A percentile compares a stretch with the other conserved stretches of the same genome.
Evolutionary conservation across 495 filamentous ascomycete species (phyloP).

Genomic region (Parmelia sp.): DNA sequence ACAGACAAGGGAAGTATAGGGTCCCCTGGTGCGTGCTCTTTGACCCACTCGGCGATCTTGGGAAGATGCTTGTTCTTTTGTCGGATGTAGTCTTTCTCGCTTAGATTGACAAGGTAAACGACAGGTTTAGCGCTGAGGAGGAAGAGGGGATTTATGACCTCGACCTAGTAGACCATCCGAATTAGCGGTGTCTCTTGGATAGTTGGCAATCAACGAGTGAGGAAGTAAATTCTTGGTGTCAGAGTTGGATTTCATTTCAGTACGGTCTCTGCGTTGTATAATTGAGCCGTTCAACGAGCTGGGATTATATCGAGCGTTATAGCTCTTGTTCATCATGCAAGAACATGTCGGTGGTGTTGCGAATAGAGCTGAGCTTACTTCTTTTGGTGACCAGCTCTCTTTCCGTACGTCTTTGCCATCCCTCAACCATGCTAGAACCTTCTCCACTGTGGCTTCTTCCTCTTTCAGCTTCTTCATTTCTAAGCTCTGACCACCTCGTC

Average conservation of each 20-base stretch:
- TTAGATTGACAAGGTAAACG: constrained; percentile 94
- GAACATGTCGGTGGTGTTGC: constrained; percentile 10
- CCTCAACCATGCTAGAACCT: constrained; percentile 73
- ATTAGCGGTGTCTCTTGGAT: constrained; percentile 21
- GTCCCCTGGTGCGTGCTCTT: constrained; percentile 78
- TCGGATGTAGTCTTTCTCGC: constrained; percentile 93
- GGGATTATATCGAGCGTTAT: constrained; percentile 92
- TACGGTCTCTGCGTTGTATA: constrained; percentile 62
- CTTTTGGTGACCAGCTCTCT: constrained; percentile 83
- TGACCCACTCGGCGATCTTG: constrained; percentile 90
- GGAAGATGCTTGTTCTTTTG: constrained; percentile 99
- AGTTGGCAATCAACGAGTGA: neutral
- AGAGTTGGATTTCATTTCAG: constrained; percentile 72
- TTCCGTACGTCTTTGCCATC: constrained; percentile 89
- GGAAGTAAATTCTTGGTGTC: constrained; percentile 34
- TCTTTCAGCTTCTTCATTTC: constrained; percentile 98
- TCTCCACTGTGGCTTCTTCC: constrained; percentile 87
- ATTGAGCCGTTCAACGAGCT: constrained; percentile 93
- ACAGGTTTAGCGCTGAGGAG: constrained; percentile 95
- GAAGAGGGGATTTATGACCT: constrained; percentile 93
- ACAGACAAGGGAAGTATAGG: constrained; percentile 90
- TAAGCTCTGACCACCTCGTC: constrained; percentile 87
- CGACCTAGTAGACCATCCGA: constrained; percentile 59
- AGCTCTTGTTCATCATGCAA: constrained; percentile 97
- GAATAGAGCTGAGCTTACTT: constrained; percentile 59